Evolutionary conservation across 257 asterid genomes (phyloP), one percentile per base, ranked within the genome.

Genomic region (Nyctanthes arbortristis): DNA sequence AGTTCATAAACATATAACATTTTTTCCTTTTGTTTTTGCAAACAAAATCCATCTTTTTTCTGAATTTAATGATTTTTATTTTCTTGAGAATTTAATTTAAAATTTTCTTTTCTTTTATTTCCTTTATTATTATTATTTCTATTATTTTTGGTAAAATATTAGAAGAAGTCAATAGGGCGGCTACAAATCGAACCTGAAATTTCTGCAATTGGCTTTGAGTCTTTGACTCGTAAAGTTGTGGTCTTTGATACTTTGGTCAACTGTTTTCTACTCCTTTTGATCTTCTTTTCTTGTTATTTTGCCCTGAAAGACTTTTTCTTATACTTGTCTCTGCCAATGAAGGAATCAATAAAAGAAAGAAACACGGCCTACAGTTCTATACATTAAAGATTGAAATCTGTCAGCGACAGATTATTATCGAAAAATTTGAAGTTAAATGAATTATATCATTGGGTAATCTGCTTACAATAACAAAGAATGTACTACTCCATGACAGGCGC

Each of bases 111-210:
- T 33, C 45, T 14, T 40, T 12, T 8, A 31, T 43, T 59, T 64
- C 1, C 24, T 33, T 49, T 35, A 61, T 39, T 45, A n/a, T n/a
- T n/a, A n/a, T n/a, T n/a, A n/a, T 57, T 71, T 74, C 30, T 63
- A 29, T 66, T 63, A 40, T 32, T 43, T 47, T 13, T 30, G 54
- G n/a, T n/a, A n/a, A n/a, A 74, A 64, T 69, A 43, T 63, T 69
- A n/a, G n/a, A n/a, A 76, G 77, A 80, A 55, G 65, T 73, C 74
- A 70, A 78, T n/a, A 71, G 79, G 80, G 78, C 39, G 58, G 58
- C 70, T 69, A 62, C 71, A 61, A 73, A 36, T 66, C 49, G 13
- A 36, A 43, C 29, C 34, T 57, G 47, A 69, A 74, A 40, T 47
- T 61, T 14, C 33, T 9, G 1, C 16, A 25, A 22, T 71, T 24